Conservation (phyloP, 2,329 filamentous ascomycete genomes). For the Zymoseptoria passerinii region DNA sequence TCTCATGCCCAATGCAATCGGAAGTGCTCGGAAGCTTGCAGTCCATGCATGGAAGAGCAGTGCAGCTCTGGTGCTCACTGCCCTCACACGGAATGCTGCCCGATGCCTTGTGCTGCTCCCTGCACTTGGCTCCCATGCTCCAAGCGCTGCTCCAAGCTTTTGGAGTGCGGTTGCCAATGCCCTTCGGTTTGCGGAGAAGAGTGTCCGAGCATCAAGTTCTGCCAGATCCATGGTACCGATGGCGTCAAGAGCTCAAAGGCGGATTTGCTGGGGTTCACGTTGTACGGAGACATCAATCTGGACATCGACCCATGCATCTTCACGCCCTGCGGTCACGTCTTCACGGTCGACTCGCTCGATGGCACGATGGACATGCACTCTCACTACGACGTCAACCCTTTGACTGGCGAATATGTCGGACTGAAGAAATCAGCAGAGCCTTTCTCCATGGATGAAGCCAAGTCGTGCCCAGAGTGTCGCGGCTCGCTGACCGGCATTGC, state of each 20-base stretch:
- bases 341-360: constrained; percentile 54
- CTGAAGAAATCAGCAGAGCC: constrained; percentile 36
- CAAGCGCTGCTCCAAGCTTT: constrained; percentile 44
- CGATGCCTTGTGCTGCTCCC: constrained; percentile 56
- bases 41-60: constrained; percentile 48
- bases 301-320: constrained; percentile 55
- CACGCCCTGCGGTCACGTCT: constrained; percentile 55
- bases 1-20: constrained; percentile 49
- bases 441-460: constrained; percentile 43
- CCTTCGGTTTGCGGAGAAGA: constrained; percentile 57
- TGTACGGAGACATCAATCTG: constrained; percentile 51
- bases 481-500: constrained; percentile 49
- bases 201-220: constrained; percentile 48
- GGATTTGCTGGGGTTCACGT: constrained; percentile 48
- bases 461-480: constrained; percentile 53
- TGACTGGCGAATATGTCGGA: constrained; percentile 17
- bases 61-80: constrained; percentile 47
- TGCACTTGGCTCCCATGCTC: constrained; percentile 61
- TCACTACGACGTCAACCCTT: constrained; percentile 40
- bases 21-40: constrained; percentile 52
- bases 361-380: constrained; percentile 48
- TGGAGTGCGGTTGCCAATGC: constrained; percentile 56
- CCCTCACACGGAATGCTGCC: constrained; percentile 40
- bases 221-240: constrained; percentile 47
- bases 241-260: constrained; percentile 42